Conservation (phyloP, 164 flowering plant species). For the Tinospora cordifolia region DNA sequence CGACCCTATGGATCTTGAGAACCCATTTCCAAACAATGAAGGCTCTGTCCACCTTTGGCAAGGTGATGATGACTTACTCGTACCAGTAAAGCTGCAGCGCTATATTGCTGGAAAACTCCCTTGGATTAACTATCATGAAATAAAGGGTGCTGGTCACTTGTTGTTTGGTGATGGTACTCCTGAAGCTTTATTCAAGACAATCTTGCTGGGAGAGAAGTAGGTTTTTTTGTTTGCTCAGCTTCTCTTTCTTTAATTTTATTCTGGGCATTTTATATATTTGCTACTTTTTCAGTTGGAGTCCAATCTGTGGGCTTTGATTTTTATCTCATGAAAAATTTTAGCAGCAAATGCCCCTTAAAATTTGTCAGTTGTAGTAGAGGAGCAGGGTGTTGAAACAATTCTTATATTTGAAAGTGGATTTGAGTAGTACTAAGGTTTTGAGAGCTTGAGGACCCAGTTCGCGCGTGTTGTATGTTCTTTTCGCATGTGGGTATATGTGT, state of each 20-base stretch:
- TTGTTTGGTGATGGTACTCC: slow-evolving; percentile 37
- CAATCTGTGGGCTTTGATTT: not conserved
- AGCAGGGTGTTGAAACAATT: not conserved
- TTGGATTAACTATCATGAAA: slow-evolving; percentile 67
- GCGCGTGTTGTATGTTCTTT: not conserved
- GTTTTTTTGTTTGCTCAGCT: not conserved
- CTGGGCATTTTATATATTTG: not conserved
- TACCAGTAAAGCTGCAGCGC: slow-evolving; percentile 44
- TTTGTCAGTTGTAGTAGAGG: not conserved
- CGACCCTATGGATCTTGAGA: slow-evolving; percentile 49
- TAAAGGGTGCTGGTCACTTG: slow-evolving; percentile 48
- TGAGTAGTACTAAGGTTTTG: not conserved
- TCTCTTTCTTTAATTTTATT: not conserved
- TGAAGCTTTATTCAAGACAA: slow-evolving; percentile 15
- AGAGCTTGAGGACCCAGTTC: not conserved
- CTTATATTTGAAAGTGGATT: not conserved
- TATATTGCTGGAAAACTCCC: slow-evolving; percentile 48
- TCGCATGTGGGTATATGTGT: not conserved
- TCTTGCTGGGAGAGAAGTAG: slow-evolving; percentile 14
- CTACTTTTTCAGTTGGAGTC: not conserved
- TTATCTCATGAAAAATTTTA: not conserved
- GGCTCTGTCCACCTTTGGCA: slow-evolving; percentile 79
- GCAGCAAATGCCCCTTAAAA: not conserved
- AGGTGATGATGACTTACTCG: slow-evolving; percentile 54
- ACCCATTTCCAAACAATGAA: slow-evolving; percentile 52